These are phyloP conservation scores for Krasilnikovozyma curviuscula DNA, from an alignment of 768 basidiomycete species.

Conservation along the genomic window DNA sequence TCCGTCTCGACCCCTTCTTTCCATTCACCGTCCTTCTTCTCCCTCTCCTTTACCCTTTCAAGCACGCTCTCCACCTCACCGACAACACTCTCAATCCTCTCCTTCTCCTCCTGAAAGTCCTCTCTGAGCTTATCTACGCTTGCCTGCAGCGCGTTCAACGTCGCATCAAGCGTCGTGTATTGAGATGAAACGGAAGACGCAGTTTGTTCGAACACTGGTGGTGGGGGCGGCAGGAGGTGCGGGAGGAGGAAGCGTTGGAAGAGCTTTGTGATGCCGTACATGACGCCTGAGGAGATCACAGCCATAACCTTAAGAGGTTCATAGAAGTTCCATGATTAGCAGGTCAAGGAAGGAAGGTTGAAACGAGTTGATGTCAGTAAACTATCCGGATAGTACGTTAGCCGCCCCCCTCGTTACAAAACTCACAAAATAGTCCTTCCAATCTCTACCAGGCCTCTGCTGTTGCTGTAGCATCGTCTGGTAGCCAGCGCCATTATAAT, in stretches of 20 bases:
- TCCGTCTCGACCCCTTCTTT: conserved; percentile 84
- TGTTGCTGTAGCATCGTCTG: background rate
- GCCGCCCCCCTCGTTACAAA: too few relatives aligned
- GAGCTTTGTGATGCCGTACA: conserved; percentile 58
- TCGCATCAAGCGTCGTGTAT: conserved; percentile 68
- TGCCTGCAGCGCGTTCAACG: conserved; percentile 58
- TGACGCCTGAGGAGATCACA: conserved; percentile 66
- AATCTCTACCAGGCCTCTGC: conserved; percentile 48
- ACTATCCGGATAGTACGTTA: conserved; percentile 13
- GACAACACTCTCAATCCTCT: conserved; percentile 49
- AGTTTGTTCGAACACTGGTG: conserved; percentile 76
- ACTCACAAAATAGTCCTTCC: conserved; percentile 92
- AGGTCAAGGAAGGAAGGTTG: background rate
- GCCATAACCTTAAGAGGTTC: conserved; percentile 53
- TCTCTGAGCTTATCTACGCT: conserved; percentile 53
- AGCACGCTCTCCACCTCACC: conserved; percentile 54
- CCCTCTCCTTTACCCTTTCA: conserved; percentile 54
- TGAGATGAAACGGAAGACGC: conserved; percentile 65
- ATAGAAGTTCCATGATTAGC: background rate
- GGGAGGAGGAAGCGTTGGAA: conserved; percentile 72
- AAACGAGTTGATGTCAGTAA: conserved; percentile 2
- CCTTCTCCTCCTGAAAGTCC: conserved; percentile 58
- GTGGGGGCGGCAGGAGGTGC: conserved; percentile 68
- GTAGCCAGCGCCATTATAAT: background rate
- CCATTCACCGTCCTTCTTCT: conserved; percentile 60